A percentile compares a stretch with the other conserved stretches of the same genome.
Conservation (phyloP, 1,139 yeast genomes). For the Yamadazyma trypodendri region DNA sequence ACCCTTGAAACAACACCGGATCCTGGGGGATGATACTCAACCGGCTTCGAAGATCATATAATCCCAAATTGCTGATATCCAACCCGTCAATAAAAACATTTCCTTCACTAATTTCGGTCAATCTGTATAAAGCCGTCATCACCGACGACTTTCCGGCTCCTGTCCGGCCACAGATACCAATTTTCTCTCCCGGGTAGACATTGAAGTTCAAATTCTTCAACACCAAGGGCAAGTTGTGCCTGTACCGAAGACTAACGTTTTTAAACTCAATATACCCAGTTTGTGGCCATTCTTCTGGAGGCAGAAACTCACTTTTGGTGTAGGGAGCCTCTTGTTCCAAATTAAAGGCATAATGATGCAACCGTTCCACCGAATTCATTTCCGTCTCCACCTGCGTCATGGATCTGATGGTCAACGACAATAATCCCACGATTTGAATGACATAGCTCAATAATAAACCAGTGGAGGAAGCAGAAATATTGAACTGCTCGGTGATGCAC, state of each 20-base stretch:
- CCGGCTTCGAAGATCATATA: constrained; percentile 56
- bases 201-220: constrained; percentile 78
- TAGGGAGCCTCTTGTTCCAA: constrained; percentile 78
- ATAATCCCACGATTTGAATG: constrained; percentile 43
- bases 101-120: constrained; percentile 85
- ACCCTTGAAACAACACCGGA: constrained; percentile 68
- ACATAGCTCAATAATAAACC: constrained; percentile 46
- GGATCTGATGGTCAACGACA: constrained; percentile 41
- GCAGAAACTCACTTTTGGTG: constrained; percentile 58
- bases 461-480: constrained; percentile 43
- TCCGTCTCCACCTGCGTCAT: constrained; percentile 49
- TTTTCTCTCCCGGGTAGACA: constrained; percentile 74
- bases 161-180: constrained; percentile 96
- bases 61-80: constrained; percentile 66
- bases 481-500: constrained; percentile 41
- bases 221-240: constrained; percentile 83
- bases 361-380: constrained; percentile 48
- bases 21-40: constrained; percentile 79
- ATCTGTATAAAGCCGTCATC: constrained; percentile 88
- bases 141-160: constrained; percentile 98
- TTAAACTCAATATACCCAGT: constrained; percentile 75
- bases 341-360: constrained; percentile 40
- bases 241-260: constrained; percentile 77
- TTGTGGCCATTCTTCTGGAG: constrained; percentile 81
- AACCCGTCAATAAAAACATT: constrained; percentile 76